Percentiles rank a stretch among this genome's conserved stretches.
These are phyloP conservation scores for Trypanosoma brucei DNA, from an alignment of 208 protist species.

Conservation along the genomic window DNA sequence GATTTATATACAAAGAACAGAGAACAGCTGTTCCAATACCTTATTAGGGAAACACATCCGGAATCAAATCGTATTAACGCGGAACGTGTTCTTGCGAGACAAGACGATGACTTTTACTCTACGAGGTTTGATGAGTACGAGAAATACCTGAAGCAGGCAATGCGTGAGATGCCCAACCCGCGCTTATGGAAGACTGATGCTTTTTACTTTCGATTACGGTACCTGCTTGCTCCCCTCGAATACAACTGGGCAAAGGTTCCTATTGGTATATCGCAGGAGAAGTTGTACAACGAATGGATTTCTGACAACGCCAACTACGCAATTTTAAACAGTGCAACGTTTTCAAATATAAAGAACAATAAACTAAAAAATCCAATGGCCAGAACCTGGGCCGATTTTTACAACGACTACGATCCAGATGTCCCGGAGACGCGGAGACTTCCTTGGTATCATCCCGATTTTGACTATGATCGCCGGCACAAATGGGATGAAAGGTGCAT, in stretches of 20 bases:
- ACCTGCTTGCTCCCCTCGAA: slow-evolving; percentile 76
- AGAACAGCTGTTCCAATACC: slow-evolving; percentile 85
- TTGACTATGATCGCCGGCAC: slow-evolving; percentile 87
- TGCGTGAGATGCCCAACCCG: slow-evolving; percentile 88
- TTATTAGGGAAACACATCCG: slow-evolving; percentile 78
- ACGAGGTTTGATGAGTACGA: slow-evolving; percentile 86
- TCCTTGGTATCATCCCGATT: slow-evolving; percentile 86
- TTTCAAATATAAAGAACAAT: slow-evolving; percentile 60
- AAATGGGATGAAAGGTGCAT: slow-evolving; percentile 91
- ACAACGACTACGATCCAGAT: slow-evolving; percentile 82
- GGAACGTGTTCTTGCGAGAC: slow-evolving; percentile 68
- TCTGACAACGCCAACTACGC: slow-evolving; percentile 79
- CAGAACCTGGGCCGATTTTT: slow-evolving; percentile 83
- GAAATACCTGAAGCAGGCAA: slow-evolving; percentile 81
- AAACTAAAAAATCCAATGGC: slow-evolving; percentile 83
- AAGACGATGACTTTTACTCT: slow-evolving; percentile 90
- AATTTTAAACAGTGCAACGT: slow-evolving; percentile 65
- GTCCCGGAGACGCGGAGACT: slow-evolving; percentile 75
- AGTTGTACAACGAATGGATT: slow-evolving; percentile 84
- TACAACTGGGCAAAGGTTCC: slow-evolving; percentile 89
- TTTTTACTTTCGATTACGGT: slow-evolving; percentile 88
- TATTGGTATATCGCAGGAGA: slow-evolving; percentile 66
- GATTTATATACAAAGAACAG: slow-evolving; percentile 87
- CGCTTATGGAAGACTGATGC: slow-evolving; percentile 88
- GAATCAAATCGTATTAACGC: slow-evolving; percentile 89